A percentile compares a stretch with the other conserved stretches of the same genome.
Evolutionary conservation across 768 basidiomycete genomes (phyloP).

Genomic region (Panellus pusillus): DNA sequence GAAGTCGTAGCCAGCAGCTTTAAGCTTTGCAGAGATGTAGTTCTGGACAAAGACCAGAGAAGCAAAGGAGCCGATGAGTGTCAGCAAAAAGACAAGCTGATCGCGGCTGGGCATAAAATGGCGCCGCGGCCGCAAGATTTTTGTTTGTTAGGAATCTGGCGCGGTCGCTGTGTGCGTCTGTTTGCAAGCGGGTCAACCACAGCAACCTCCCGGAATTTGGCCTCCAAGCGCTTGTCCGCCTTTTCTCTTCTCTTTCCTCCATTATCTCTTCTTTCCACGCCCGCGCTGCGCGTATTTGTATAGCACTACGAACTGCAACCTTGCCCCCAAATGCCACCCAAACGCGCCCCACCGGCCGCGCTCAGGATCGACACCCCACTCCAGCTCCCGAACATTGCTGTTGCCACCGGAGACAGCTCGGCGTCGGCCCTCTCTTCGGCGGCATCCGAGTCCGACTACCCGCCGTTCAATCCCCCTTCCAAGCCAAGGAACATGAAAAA

Average conservation of each 20-base stretch:
- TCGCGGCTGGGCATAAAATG: conserved; percentile 52
- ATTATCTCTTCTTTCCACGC: conserved; percentile 16
- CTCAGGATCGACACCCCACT: conserved; percentile 55
- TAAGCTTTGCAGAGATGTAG: conserved; percentile 44
- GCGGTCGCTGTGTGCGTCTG: too few species aligned
- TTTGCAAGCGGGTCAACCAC: too few species aligned
- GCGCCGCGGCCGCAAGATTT: background rate
- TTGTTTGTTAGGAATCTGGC: too few species aligned
- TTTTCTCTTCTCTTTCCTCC: conserved; percentile 28
- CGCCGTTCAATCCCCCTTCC: conserved; percentile 41
- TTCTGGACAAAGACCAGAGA: conserved; percentile 47
- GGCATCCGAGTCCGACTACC: conserved; percentile 50
- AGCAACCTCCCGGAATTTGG: background rate
- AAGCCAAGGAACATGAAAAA: conserved; percentile 71
- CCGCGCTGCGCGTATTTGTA: conserved; percentile 46
- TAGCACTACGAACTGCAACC: conserved; percentile 29
- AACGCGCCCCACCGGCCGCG: conserved; percentile 45
- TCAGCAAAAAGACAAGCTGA: conserved; percentile 55
- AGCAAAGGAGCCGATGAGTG: conserved; percentile 49
- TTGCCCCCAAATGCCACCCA: conserved; percentile 31
- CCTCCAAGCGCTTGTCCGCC: conserved; percentile 1
- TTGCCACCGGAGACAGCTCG: conserved; percentile 44
- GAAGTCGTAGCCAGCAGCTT: conserved; percentile 56
- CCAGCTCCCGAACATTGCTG: conserved; percentile 47
- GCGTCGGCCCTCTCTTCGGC: conserved; percentile 54